Evolutionary conservation across 192 early-diverging fungal species (phyloP), one percentile per base, ranked within the genome.

Genomic region (Backusella liffmaniae): DNA sequence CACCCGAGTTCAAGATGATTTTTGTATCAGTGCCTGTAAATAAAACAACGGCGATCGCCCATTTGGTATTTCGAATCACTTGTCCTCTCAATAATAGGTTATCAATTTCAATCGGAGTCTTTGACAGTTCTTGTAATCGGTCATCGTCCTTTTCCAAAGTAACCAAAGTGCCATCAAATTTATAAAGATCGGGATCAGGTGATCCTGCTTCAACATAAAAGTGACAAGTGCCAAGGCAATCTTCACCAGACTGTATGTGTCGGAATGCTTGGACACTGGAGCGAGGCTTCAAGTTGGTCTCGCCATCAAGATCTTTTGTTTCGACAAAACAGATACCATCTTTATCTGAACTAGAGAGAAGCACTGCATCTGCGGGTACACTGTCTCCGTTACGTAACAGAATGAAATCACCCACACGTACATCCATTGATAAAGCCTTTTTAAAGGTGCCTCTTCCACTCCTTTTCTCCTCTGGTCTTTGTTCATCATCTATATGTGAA

Each of bases 271-370:
- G 75, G 3, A 97, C 36, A 7, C 91, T 87, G 6, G 87, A 70
- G 23, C 94, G 91, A 36, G 94, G 87, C 84, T 99, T 99, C 12
- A 99, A 82, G 77, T 99, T 99, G 26, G 97, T 99, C 80, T 99
- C 97, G 41, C 97, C 97, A 74, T 99, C 97, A 70, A 99, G 81
- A 79, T 97, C 95, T 79, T 95, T 96, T 9, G 97, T 99, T 82
- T 97, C 97, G 34, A 96, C 88, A 80, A 92, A 97, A 79, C 94
- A 96, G 10, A 89, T 78, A 7, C 86, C 87, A 46, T 95, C 93
- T 5, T 88, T 88, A 51, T 94, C 93, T 6, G 91, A 91, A 5
- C 95, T 94, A 3, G 94, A 87, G 49, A 97, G 77, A 42, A 97
- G 86, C 32, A 96, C 82, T 41, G 94, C 85, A 76, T 97, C 96